Evolutionary conservation across 140 eudicot genomes (phyloP).

Genomic region (Senecio squalidus): DNA sequence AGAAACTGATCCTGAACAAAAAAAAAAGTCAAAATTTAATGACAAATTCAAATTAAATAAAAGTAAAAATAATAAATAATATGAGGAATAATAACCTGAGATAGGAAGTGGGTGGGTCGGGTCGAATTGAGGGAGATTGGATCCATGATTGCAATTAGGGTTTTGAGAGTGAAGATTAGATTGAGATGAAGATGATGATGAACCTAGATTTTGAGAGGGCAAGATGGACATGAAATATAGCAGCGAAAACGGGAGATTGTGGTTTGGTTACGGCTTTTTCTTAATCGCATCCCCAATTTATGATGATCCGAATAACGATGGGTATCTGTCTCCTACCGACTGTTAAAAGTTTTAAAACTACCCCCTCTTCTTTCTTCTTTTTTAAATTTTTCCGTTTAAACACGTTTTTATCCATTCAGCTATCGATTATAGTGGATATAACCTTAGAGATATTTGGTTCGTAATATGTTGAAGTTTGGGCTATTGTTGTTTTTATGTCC

Average conservation of each 20-base stretch:
- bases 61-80: neutral
- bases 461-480: too few relatives aligned
- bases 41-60: too few relatives aligned
- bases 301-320: too few relatives aligned
- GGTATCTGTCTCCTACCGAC: too few relatives aligned
- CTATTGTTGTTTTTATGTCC: too few relatives aligned
- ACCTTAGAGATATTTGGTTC: too few relatives aligned
- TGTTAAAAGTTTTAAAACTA: too few relatives aligned
- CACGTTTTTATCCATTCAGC: too few relatives aligned
- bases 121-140: slow-evolving; percentile 18
- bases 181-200: slow-evolving; percentile 44
- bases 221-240: slow-evolving; percentile 93
- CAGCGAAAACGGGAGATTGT: slow-evolving; percentile 1
- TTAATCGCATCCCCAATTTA: too few relatives aligned
- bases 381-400: too few relatives aligned
- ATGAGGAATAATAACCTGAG: slow-evolving; percentile 21
- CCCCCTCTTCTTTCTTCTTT: too few relatives aligned
- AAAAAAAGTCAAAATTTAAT: neutral
- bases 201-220: slow-evolving; percentile 69
- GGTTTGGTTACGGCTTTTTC: neutral
- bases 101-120: slow-evolving; percentile 24
- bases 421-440: too few relatives aligned
- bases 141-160: slow-evolving; percentile 60
- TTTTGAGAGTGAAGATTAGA: slow-evolving; percentile 24
- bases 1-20: slow-evolving; percentile 29